phyloP scores from a whole-genome alignment of 352 stramenopile genomes.

The Ochromonadaceae sp. region DNA sequence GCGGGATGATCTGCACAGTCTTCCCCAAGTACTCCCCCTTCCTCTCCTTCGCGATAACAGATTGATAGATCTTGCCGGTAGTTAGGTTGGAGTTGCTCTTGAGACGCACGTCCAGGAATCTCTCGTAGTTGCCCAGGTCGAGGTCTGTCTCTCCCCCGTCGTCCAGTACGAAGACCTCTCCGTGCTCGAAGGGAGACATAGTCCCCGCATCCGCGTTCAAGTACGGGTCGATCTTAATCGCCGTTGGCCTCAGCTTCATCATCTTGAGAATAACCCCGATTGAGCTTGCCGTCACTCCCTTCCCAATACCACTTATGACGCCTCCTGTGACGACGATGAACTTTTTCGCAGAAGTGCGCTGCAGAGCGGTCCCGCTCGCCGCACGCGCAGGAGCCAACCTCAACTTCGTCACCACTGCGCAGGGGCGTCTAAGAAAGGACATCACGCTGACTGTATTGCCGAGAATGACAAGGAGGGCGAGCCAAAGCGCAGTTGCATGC shows the following conservation, averaged over 20 bases:
- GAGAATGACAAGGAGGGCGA: too few relatives aligned
- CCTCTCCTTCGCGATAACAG: constrained; percentile 85
- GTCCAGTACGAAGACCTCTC: constrained; percentile 88
- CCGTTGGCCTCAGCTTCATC: constrained; percentile 78
- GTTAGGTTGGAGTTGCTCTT: constrained; percentile 93
- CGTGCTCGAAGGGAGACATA: constrained; percentile 82
- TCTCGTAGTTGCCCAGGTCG: constrained; percentile 96
- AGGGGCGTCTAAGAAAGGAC: too few relatives aligned
- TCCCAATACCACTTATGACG: constrained; percentile 94
- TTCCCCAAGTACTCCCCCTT: constrained; percentile 93
- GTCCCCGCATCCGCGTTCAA: constrained; percentile 90
- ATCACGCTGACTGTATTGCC: too few relatives aligned
- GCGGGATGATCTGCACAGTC: constrained; percentile 93
- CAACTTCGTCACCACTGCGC: too few relatives aligned
- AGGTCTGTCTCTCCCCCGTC: constrained; percentile 90
- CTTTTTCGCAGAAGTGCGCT: constrained; percentile 45
- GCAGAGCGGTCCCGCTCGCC: too few relatives aligned
- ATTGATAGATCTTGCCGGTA: constrained; percentile 83
- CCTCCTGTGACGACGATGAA: constrained; percentile 94
- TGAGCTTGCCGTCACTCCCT: constrained; percentile 95
- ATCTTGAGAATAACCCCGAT: constrained; percentile 94
- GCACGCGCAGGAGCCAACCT: too few relatives aligned
- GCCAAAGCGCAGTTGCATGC: too few relatives aligned
- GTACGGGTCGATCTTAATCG: constrained; percentile 99
- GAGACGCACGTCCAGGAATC: constrained; percentile 84